Conservation (phyloP, 2,329 filamentous ascomycete species). For the Colletotrichum agaves region DNA sequence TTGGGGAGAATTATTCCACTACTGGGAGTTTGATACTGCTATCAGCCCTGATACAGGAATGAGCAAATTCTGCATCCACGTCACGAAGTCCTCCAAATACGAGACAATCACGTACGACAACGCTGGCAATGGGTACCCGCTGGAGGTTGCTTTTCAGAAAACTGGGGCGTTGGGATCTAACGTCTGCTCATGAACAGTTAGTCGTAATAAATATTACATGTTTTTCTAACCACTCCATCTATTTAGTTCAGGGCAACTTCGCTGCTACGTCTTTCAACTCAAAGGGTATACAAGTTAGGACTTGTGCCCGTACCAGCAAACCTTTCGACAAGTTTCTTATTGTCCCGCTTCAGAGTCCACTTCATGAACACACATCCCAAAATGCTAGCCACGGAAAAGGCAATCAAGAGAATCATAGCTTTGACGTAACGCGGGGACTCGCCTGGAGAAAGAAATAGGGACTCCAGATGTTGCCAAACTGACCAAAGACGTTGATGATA, state of each 20-base stretch:
- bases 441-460: constrained; percentile 50
- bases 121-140: constrained; percentile 36
- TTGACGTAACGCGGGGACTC: constrained; percentile 44
- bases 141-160: constrained; percentile 20
- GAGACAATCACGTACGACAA: constrained; percentile 38
- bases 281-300: constrained; percentile 1
- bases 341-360: constrained; percentile 9
- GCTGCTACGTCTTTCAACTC: background rate
- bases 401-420: constrained; percentile 42
- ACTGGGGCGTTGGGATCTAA: background rate
- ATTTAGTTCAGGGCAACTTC: background rate
- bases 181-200: background rate
- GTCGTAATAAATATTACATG: background rate
- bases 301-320: background rate
- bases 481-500: constrained; percentile 49
- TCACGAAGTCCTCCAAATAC: constrained; percentile 39
- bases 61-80: constrained; percentile 40
- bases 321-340: constrained; percentile 8
- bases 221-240: background rate
- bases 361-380: constrained; percentile 15
- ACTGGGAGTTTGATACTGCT: constrained; percentile 39
- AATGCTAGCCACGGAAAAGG: background rate
- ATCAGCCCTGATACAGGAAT: constrained; percentile 40
- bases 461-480: constrained; percentile 51
- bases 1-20: constrained; percentile 37